Evolutionary conservation across 2,329 filamentous ascomycete species (phyloP).

Genomic region (Amylocarpus encephaloides): DNA sequence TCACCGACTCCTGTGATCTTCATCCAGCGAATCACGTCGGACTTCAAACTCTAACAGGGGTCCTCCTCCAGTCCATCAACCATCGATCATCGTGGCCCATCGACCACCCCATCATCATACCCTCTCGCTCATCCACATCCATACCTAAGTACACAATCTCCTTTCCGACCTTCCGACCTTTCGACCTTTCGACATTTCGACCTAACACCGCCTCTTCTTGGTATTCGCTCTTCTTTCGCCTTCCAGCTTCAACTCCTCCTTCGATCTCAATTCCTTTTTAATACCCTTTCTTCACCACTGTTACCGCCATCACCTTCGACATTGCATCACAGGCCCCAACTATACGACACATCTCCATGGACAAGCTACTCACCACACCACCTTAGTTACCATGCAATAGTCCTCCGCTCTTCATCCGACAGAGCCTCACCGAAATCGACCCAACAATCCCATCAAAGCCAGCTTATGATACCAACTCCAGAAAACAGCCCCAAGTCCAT

Average conservation of each 20-base stretch:
- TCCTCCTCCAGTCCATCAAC: background rate
- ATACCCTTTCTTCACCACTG: constrained; percentile 1
- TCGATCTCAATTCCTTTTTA: background rate
- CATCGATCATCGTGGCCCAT: background rate
- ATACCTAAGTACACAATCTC: background rate
- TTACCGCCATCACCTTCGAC: background rate
- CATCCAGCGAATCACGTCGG: background rate
- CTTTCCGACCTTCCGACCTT: too few species aligned
- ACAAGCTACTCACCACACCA: constrained; percentile 3
- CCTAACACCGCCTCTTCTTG: background rate
- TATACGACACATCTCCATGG: background rate
- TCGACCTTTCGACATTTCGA: too few species aligned
- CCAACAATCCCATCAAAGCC: constrained; percentile 3
- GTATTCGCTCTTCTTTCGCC: too few species aligned
- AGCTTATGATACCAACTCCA: constrained; percentile 1
- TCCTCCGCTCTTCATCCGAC: constrained; percentile 2
- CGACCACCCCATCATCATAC: background rate
- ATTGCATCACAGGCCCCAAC: background rate
- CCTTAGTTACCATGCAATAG: constrained; percentile 11
- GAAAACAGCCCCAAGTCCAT: background rate
- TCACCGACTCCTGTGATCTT: background rate
- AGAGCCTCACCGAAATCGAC: background rate
- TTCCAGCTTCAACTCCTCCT: background rate
- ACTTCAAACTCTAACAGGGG: background rate
- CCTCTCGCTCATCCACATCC: background rate